These are phyloP conservation scores for Phalaenopsis equestris DNA, from an alignment of 106 monocot species.

Conservation along the genomic window DNA sequence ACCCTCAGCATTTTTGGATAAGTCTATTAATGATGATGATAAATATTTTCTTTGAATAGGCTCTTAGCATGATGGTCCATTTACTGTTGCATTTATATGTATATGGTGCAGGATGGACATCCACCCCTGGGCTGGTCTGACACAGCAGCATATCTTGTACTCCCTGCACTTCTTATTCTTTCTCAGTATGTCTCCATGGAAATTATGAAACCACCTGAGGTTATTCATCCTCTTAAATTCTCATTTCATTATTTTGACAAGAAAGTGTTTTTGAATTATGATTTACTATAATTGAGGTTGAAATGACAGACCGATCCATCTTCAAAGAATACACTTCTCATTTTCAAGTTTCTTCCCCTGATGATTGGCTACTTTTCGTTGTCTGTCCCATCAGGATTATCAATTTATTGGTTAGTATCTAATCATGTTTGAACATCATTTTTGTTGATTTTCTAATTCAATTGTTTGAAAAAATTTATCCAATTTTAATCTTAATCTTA, in stretches of 20 bases:
- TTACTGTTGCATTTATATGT: background rate
- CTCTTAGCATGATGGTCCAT: background rate
- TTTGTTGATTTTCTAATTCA: background rate
- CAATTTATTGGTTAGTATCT: conserved; percentile 82
- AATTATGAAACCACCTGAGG: conserved; percentile 99
- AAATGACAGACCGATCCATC: conserved; percentile 74
- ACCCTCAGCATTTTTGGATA: background rate
- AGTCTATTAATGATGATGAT: background rate
- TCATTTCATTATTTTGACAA: background rate
- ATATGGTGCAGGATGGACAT: conserved; percentile 78
- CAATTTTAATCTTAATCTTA: background rate
- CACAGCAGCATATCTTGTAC: conserved; percentile 79
- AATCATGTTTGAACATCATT: too few relatives aligned
- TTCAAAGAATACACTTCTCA: conserved; percentile 74
- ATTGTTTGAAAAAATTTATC: background rate
- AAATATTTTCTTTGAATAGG: background rate
- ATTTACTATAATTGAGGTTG: conserved; percentile 5
- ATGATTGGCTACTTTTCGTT: conserved; percentile 97
- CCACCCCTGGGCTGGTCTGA: conserved; percentile 94
- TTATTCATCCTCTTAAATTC: conserved; percentile 9
- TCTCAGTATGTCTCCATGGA: conserved; percentile 94
- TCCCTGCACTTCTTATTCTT: conserved; percentile 84
- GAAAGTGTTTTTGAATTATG: background rate
- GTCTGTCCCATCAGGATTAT: conserved; percentile 90
- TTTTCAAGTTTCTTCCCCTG: conserved; percentile 91